phyloP scores from a whole-genome alignment of 352 stramenopile genomes.

The Peronospora belbahrii region DNA sequence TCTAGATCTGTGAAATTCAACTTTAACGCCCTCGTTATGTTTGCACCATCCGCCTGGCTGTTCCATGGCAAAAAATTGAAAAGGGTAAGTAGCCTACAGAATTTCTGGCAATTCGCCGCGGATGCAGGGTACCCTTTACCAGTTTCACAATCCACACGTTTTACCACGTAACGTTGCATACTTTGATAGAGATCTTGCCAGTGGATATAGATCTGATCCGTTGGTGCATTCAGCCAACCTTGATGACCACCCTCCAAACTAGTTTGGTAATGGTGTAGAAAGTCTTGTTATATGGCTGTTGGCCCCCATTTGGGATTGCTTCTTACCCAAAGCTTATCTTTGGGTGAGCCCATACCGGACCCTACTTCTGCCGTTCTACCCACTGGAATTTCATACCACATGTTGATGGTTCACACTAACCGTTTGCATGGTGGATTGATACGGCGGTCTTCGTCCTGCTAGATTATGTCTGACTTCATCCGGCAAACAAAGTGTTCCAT shows the following conservation, averaged over 20 bases:
- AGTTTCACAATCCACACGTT: conserved; percentile 1
- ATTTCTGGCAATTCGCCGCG: neutral
- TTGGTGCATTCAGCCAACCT: neutral
- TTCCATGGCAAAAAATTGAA: neutral
- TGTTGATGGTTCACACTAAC: too few species aligned
- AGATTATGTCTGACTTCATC: too few species aligned
- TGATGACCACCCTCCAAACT: neutral
- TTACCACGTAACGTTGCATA: neutral
- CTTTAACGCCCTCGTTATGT: neutral
- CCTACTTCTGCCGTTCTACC: too few species aligned
- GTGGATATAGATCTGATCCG: neutral
- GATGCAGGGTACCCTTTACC: neutral
- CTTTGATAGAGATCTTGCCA: neutral
- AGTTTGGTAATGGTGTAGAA: neutral
- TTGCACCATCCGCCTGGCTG: neutral
- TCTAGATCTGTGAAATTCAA: conserved; percentile 7
- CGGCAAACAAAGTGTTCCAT: too few species aligned
- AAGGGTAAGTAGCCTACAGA: neutral
- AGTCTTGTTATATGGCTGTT: neutral
- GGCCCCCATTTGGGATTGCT: too few species aligned
- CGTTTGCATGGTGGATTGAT: too few species aligned
- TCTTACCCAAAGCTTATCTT: too few species aligned
- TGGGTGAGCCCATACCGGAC: too few species aligned
- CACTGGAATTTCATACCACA: too few species aligned
- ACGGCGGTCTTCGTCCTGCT: too few species aligned